Evolutionary conservation across 257 asterid genomes (phyloP), one percentile per base, ranked within the genome.

Genomic region (Sherardia arvensis): DNA sequence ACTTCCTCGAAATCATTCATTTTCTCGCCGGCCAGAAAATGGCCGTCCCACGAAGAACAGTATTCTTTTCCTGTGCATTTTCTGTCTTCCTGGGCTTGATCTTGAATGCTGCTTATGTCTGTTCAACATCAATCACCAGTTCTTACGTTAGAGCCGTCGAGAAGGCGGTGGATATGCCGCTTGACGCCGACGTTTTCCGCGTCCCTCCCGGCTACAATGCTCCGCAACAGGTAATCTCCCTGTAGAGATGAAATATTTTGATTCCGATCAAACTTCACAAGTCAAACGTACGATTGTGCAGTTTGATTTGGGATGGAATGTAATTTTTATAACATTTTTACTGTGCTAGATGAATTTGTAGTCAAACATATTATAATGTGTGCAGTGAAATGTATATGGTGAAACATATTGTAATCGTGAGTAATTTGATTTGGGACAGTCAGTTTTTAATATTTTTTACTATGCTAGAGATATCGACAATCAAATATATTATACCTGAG

Each of bases 121-220:
- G 95, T 78, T 75, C 64, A 70, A 95, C 45, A 36, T 9, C 87
- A 60, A 45, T 71, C 27, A 91, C 98, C 10, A 88, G 97, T 45
- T 68, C 76, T 53, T 91, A 86, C 48, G 77, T 79, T 43, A 83
- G 98, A 72, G 76, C 72, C 20, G 77, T 62, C 22, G 84, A 81
- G 77, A 77, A 79, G 65, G 74, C 79, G 21, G 60, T 60, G 0
- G 96, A 88, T 77, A 86, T 91, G 95, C 91, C 96, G 9, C 76
- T 88, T 2, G 84, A 86, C 3, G 85, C 95, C 47, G 98, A 88
- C 61, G 98, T 88, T 26, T 91, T 91, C 79, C 38, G 72, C 30
- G 80, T 73, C 25, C 98, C 98, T 75, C 80, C 80, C 30, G 97
- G 97, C 75, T 74, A 83, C 71, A 91, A 91, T 79, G 94, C 95